A percentile compares a stretch with the other conserved stretches of the same genome.
Evolutionary conservation across 2,329 filamentous ascomycete genomes (phyloP).

Genomic region (Berkeleyomyces basicola): DNA sequence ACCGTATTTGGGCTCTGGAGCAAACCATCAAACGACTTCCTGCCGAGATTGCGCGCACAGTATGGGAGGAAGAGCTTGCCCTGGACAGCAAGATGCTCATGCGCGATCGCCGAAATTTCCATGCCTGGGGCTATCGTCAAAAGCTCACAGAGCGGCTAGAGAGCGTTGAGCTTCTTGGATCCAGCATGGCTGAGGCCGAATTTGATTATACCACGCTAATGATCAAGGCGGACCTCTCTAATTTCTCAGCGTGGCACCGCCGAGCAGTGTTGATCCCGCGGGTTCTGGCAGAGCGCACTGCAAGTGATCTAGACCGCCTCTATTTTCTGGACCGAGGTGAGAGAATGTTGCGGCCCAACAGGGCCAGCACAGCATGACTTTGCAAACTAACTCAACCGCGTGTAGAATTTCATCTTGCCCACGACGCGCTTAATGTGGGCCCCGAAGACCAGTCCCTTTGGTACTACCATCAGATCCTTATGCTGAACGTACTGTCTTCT

Average conservation of each 20-base stretch:
- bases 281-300: constrained; percentile 53
- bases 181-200: constrained; percentile 59
- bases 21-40: constrained; percentile 51
- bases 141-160: constrained; percentile 64
- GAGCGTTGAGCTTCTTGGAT: constrained; percentile 31
- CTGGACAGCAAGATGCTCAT: constrained; percentile 78
- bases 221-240: constrained; percentile 72
- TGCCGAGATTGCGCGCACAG: constrained; percentile 33
- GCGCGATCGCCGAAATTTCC: constrained; percentile 80
- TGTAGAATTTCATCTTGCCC: constrained; percentile 56
- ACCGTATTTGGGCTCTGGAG: constrained; percentile 69
- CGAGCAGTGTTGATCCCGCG: constrained; percentile 68
- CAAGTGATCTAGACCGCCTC: constrained; percentile 44
- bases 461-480: constrained; percentile 88
- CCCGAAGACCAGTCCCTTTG: constrained; percentile 91
- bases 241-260: constrained; percentile 95
- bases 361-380: too few species aligned
- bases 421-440: constrained; percentile 67
- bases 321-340: constrained; percentile 55
- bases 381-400: not conserved
- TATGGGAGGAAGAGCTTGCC: constrained; percentile 75
- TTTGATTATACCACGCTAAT: constrained; percentile 83
- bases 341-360: constrained; percentile 8
- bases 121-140: constrained; percentile 86
- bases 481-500: constrained; percentile 46